Conservation (phyloP, 2,329 filamentous ascomycete genomes). For the Fusarium sp. region DNA sequence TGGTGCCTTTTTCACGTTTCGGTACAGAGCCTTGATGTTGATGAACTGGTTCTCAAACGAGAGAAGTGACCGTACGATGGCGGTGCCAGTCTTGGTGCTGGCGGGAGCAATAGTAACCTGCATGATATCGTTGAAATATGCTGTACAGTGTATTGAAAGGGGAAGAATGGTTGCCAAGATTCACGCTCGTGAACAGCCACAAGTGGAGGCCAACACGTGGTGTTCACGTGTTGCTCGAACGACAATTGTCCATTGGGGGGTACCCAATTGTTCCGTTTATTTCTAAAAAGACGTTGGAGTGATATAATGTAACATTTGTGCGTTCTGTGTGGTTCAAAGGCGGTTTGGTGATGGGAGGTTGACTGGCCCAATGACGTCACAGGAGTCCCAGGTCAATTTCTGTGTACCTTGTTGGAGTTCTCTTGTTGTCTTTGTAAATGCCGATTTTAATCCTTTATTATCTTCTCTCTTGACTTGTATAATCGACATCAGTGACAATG, state of each 20-base stretch:
- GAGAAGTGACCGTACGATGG: slow-evolving; percentile 48
- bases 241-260: background rate
- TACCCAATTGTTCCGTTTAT: background rate
- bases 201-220: background rate
- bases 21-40: slow-evolving; percentile 47
- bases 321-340: background rate
- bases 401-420: no score
- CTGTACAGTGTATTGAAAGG: background rate
- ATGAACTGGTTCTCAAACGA: slow-evolving; percentile 1
- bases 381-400: background rate
- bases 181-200: background rate
- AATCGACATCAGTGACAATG: no score
- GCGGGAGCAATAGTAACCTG: slow-evolving; percentile 47
- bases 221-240: background rate
- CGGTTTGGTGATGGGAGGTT: background rate
- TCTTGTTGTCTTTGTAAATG: no score
- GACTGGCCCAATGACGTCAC: background rate
- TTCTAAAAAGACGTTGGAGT: background rate
- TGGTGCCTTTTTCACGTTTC: slow-evolving; percentile 46
- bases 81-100: slow-evolving; percentile 47
- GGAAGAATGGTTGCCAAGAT: background rate
- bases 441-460: no score
- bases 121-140: slow-evolving; percentile 2
- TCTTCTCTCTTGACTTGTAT: no score
- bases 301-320: background rate